Evolutionary conservation across 148 eudicot species (phyloP), one percentile per base, ranked within the genome.

Genomic region (Camellia granthamiana): DNA sequence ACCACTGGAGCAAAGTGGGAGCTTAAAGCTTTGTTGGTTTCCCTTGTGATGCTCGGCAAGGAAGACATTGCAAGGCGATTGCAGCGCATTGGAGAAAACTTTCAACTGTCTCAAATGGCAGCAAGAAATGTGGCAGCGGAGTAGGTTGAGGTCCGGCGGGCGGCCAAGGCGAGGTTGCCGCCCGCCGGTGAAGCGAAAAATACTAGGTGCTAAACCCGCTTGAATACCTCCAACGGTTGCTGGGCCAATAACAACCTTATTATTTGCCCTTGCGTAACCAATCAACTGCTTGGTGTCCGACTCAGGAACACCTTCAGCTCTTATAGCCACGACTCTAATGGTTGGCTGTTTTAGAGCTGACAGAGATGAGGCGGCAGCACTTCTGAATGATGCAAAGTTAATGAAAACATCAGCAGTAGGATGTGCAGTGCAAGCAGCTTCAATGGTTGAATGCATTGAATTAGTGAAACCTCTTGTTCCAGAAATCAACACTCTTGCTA

Each of bases 361-460:
- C 91, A 88, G 83, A 23, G 97, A 90, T 81, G 98, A 95, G 76
- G 96, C 97, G 79, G 97, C 96, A 78, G 97, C 97, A 89, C 98
- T 95, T 88, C 98, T 93, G 63, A 65, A 95, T 65, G 98, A 95
- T 84, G 98, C 98, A 81, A 95, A 95, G 85, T 95, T 95, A 72
- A 95, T 95, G 70, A 95, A 95, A 69, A 95, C 98, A 89, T 95
- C 97, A 83, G 98, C 97, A 12, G 97, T 95, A 46, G 97, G 96
- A 77, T 95, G 98, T 49, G 94, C 92, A 75, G 98, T 93, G 88
- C 96, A 90, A 58, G 98, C 96, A 47, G 91, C 92, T 89, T 95
- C 98, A 74, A 95, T 79, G 79, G n/a, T n/a, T n/a, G n/a, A n/a
- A n/a, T n/a, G n/a, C n/a, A n/a, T 69, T 12, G 52, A 52, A 65